phyloP scores from a whole-genome alignment of 768 basidiomycete genomes.

The Tulasnella sp. region DNA sequence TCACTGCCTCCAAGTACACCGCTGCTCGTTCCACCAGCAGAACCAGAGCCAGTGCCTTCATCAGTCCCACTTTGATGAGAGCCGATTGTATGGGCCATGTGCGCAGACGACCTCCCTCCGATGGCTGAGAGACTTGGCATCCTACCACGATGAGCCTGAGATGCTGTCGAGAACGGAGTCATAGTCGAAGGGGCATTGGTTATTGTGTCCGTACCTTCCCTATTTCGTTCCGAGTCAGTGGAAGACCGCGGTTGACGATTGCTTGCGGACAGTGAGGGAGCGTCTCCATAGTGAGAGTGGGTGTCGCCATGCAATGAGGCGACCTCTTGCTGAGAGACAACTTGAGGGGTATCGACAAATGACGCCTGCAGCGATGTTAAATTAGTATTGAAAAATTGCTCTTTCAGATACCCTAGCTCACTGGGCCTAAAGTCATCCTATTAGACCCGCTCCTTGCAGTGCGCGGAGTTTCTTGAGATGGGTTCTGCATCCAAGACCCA shows the following conservation, averaged over 20 bases:
- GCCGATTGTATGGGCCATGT: background rate
- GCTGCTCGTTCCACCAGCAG: background rate
- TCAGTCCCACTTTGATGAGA: background rate
- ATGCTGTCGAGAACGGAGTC: background rate
- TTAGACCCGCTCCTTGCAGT: background rate
- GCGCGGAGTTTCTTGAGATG: background rate
- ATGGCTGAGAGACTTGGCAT: constrained; percentile 8
- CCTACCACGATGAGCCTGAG: background rate
- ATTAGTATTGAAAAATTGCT: background rate
- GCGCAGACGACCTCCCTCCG: background rate
- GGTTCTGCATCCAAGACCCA: background rate
- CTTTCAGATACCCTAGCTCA: constrained; percentile 4
- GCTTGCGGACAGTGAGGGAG: background rate
- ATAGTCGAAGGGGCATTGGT: background rate
- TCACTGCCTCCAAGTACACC: background rate
- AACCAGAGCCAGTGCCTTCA: background rate
- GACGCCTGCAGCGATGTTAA: background rate
- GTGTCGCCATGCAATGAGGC: constrained; percentile 1
- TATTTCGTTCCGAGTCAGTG: background rate
- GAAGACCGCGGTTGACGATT: background rate
- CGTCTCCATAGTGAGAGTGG: background rate
- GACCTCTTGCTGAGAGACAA: background rate
- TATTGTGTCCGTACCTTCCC: background rate
- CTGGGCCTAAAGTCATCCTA: constrained; percentile 7
- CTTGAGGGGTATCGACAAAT: constrained; percentile 5